Conservation (phyloP, 2,329 filamentous ascomycete species). For the Aureobasidium leucospermi region DNA sequence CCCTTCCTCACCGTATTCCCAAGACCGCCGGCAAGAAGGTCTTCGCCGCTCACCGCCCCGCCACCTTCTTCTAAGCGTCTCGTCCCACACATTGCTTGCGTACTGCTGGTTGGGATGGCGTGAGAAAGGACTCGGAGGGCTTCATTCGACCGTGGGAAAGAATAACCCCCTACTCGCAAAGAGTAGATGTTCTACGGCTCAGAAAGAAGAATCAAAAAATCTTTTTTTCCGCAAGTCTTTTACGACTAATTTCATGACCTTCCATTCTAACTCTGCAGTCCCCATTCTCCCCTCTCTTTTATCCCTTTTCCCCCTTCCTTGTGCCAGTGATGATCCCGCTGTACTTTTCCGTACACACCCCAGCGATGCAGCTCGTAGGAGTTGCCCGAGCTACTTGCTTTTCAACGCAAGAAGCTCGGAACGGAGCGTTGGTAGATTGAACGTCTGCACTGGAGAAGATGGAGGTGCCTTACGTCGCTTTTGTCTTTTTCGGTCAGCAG, state of each 20-base stretch:
- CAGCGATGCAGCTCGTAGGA: conserved; percentile 39
- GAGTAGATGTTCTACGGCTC: neutral
- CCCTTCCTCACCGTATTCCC: conserved; percentile 90
- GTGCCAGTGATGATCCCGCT: neutral
- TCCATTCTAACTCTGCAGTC: neutral
- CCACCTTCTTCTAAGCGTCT: conserved; percentile 86
- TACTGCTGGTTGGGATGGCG: conserved; percentile 10
- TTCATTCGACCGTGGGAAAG: conserved; percentile 1
- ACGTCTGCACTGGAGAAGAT: neutral
- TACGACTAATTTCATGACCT: conserved; percentile 5
- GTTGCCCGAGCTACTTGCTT: conserved; percentile 31
- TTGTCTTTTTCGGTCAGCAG: conserved; percentile 19
- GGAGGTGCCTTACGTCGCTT: conserved; percentile 14
- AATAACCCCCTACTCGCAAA: neutral
- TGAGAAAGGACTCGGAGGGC: neutral
- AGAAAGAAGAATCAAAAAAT: conserved; percentile 6
- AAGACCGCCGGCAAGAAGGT: conserved; percentile 80
- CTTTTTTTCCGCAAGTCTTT: conserved; percentile 8
- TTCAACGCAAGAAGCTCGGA: conserved; percentile 31
- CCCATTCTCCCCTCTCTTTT: too few relatives aligned
- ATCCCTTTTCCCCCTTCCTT: neutral
- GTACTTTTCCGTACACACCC: conserved; percentile 23
- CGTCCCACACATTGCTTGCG: neutral
- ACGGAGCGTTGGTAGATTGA: conserved; percentile 41
- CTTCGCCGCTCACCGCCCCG: conserved; percentile 86